Evolutionary conservation across 352 stramenopile genomes (phyloP), one percentile per base, ranked within the genome.

Genomic region (Globisporangium paddicum): DNA sequence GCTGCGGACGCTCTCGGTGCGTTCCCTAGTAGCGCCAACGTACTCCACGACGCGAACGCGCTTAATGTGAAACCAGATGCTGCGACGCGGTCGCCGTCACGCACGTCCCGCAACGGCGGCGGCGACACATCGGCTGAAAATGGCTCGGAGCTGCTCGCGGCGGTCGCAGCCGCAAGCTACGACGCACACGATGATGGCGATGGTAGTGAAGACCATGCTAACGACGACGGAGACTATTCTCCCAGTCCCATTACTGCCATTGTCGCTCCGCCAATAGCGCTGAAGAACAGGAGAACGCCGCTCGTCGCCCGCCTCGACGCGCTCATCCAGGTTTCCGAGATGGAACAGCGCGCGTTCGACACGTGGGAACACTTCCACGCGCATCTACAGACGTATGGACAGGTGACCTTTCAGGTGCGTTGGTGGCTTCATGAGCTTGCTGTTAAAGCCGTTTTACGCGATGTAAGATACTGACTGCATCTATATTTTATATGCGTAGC

Each of bases 311-410:
- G 55, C 5, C 57, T 68, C n/a, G 53, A 66, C 18, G 54, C 49
- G 41, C 58, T 67, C 16, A 48, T 73, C 1, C 34, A 54, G 38
- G 66, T 58, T 13, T 53, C 62, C 19, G 54, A 63, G 50, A 38
- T 73, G 38, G 63, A 68, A 32, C 50, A 61, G 23, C 56, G 28
- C 32, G 52, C 44, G 19, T 73, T 73, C 21, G 63, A 62, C 23
- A 65, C 66, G 32, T 73, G 66, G 66, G 66, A 73, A 35, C 50
- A 58, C 13, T 73, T 73, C 44, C 66, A 73, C 53, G 21, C 13
- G 28, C 61, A 58, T 30, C 30, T 73, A 25, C 37, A 40, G 16
- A 55, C 44, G 13, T 73, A 73, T 44, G 55, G 63, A 19, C 50
- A 64, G 44, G n/a, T 42, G n/a, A 73, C 66, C 13, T 58, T 54